Conservation (phyloP, 2,329 filamentous ascomycete genomes). For the Raffaelea albimanens region DNA sequence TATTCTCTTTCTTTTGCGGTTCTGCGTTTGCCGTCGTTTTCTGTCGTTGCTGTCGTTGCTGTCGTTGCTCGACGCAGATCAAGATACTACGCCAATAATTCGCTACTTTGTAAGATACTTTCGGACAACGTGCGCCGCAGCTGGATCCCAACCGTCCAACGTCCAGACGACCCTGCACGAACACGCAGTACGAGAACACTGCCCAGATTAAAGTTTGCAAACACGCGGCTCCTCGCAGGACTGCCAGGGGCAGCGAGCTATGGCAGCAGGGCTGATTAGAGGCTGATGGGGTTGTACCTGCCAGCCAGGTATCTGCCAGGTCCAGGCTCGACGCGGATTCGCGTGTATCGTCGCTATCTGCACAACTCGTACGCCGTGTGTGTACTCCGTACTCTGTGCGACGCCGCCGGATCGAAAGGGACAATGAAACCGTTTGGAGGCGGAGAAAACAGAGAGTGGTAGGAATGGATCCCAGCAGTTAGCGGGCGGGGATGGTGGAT, state of each 20-base stretch:
- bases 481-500: neutral
- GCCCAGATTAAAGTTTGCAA: slow-evolving; percentile 1
- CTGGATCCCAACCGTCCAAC: no score
- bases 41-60: no score
- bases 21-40: neutral
- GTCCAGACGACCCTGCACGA: no score
- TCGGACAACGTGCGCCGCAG: no score
- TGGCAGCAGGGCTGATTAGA: slow-evolving; percentile 6
- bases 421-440: slow-evolving; percentile 4
- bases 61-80: no score
- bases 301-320: slow-evolving; percentile 10
- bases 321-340: neutral
- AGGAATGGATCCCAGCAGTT: neutral
- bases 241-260: slow-evolving; percentile 5
- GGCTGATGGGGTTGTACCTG: slow-evolving; percentile 8
- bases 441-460: slow-evolving; percentile 1
- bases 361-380: neutral
- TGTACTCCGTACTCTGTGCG: neutral
- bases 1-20: no score
- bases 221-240: slow-evolving; percentile 1
- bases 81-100: no score
- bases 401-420: neutral
- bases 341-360: neutral
- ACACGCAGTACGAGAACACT: no score
- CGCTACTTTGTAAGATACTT: no score